Evolutionary conservation across 768 basidiomycete species (phyloP).

Genomic region (Podaxis sp.): DNA sequence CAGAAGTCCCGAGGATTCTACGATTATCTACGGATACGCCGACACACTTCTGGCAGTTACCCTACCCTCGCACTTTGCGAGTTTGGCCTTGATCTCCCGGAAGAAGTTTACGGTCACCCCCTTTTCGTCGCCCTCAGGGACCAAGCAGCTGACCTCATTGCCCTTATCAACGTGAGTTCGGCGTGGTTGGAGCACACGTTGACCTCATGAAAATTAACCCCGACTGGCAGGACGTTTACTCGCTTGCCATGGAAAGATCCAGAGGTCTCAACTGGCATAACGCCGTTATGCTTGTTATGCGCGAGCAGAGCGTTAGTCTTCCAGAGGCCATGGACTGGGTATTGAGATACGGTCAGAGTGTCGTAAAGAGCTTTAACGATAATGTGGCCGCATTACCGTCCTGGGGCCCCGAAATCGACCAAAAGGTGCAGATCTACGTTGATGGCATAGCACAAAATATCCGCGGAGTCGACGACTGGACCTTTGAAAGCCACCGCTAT

Average conservation of each 20-base stretch:
- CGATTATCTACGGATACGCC: slow-evolving; percentile 31
- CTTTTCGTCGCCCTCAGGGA: slow-evolving; percentile 15
- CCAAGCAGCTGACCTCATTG: slow-evolving; percentile 28
- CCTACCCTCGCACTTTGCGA: slow-evolving; percentile 30
- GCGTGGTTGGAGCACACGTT: no score
- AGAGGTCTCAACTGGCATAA: slow-evolving; percentile 33
- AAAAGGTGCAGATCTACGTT: slow-evolving; percentile 36
- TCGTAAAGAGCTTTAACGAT: slow-evolving; percentile 23
- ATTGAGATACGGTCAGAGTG: slow-evolving; percentile 21
- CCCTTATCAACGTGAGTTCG: slow-evolving; percentile 26
- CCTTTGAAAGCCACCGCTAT: slow-evolving; percentile 47
- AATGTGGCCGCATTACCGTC: slow-evolving; percentile 37
- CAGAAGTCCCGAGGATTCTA: slow-evolving; percentile 25
- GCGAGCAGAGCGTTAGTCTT: slow-evolving; percentile 22
- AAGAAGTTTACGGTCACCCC: slow-evolving; percentile 32
- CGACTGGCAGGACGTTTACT: slow-evolving; percentile 31
- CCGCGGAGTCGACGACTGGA: slow-evolving; percentile 43
- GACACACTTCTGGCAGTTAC: slow-evolving; percentile 29
- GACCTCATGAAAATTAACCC: background rate
- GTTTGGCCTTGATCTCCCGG: slow-evolving; percentile 31
- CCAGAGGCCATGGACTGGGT: slow-evolving; percentile 31
- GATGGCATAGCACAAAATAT: slow-evolving; percentile 47
- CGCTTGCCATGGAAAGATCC: slow-evolving; percentile 35
- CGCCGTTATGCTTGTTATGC: slow-evolving; percentile 34
- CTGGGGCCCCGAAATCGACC: slow-evolving; percentile 42